Evolutionary conservation across 139 green algal species (phyloP).

Genomic region (Penium margaritaceum): DNA sequence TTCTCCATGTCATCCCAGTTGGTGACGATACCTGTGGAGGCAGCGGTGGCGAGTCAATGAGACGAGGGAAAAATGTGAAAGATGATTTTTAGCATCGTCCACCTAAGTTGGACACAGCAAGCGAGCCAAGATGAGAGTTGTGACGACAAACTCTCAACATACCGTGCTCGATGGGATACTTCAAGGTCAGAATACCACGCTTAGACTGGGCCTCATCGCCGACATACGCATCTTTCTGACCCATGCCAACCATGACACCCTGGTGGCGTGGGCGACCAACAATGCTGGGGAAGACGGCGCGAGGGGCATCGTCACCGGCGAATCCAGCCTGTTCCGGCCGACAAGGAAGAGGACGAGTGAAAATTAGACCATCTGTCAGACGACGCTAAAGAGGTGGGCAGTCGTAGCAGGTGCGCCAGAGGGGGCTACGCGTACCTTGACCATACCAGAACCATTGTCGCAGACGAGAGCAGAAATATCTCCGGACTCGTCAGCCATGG

Average conservation of each 20-base stretch:
- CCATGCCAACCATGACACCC: conserved; percentile 55
- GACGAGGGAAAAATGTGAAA: not conserved
- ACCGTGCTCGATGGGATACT: conserved; percentile 58
- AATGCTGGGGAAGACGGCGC: conserved; percentile 51
- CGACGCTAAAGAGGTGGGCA: no score
- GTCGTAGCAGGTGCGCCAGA: no score
- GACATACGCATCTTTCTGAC: conserved; percentile 53
- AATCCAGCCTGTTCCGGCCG: conserved; percentile 54
- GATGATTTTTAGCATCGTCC: not conserved
- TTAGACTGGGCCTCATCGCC: conserved; percentile 55
- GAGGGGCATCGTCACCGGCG: conserved; percentile 50
- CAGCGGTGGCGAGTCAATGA: no score
- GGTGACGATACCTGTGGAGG: conserved; percentile 46
- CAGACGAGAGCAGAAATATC: no score
- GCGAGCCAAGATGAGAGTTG: not conserved
- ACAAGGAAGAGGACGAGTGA: no score
- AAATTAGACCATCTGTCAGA: no score
- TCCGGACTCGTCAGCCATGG: no score
- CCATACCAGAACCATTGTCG: no score
- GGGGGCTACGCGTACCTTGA: no score
- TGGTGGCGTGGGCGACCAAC: conserved; percentile 45
- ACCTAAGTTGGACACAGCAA: no score
- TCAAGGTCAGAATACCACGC: conserved; percentile 51
- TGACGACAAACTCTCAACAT: not conserved
- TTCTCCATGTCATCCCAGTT: conserved; percentile 59